phyloP scores from a whole-genome alignment of 768 basidiomycete species.

The Calocybe indica region DNA sequence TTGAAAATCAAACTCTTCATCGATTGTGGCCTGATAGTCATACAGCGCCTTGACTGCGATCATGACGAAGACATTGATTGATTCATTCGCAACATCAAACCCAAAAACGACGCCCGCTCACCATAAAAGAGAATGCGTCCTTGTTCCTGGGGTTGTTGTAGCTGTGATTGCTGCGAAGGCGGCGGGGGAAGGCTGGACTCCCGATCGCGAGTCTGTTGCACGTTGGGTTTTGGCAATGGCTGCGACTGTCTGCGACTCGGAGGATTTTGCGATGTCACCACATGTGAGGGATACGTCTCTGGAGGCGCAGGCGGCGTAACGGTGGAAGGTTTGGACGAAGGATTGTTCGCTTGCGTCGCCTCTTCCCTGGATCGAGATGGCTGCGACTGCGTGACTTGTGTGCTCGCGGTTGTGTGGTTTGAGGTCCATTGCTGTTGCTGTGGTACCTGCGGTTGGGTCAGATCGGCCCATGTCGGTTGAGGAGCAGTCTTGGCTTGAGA shows the following conservation, averaged over 20 bases:
- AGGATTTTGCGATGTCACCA: not conserved
- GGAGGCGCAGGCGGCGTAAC: conserved; percentile 9
- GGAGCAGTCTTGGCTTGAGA: too few species aligned
- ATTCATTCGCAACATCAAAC: not conserved
- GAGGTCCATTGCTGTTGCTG: too few species aligned
- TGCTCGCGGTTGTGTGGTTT: conserved; percentile 33
- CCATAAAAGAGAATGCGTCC: conserved; percentile 77
- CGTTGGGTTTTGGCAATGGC: conserved; percentile 11
- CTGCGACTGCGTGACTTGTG: conserved; percentile 45
- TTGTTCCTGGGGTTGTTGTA: conserved; percentile 3
- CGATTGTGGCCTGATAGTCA: conserved; percentile 77
- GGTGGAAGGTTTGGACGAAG: not conserved
- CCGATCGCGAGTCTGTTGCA: not conserved
- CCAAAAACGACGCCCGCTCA: conserved; percentile 28
- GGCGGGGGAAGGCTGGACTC: conserved; percentile 13
- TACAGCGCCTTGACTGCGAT: conserved; percentile 80
- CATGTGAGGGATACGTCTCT: not conserved
- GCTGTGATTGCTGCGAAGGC: conserved; percentile 19
- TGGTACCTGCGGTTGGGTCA: too few species aligned
- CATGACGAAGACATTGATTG: not conserved
- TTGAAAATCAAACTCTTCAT: conserved; percentile 96
- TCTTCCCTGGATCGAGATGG: not conserved
- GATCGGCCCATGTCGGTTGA: too few species aligned
- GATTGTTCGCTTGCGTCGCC: not conserved
- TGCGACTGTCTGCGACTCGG: conserved; percentile 1